These are phyloP conservation scores for Mycena leptocephala DNA, from an alignment of 768 basidiomycete species.

Conservation along the genomic window DNA sequence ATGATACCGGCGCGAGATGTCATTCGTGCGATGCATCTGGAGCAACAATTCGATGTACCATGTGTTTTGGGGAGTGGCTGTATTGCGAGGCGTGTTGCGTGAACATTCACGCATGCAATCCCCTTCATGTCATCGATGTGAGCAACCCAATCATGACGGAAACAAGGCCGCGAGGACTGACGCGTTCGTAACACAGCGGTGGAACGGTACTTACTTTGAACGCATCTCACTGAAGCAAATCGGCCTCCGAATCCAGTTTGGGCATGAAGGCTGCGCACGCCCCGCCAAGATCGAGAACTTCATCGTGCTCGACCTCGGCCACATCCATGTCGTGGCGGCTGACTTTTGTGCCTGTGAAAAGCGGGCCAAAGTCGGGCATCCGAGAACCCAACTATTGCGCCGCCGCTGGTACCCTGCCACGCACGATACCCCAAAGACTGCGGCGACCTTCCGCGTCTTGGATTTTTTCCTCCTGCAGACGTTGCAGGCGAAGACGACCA, in stretches of 20 bases:
- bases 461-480: neutral
- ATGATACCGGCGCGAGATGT: neutral
- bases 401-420: constrained; percentile 36
- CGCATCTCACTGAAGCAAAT: neutral
- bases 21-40: neutral
- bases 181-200: neutral
- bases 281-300: neutral
- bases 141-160: neutral
- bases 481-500: constrained; percentile 29
- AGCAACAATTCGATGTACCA: neutral
- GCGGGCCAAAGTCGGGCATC: neutral
- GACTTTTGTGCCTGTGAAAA: constrained; percentile 7
- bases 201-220: neutral
- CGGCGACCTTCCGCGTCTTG: constrained; percentile 30
- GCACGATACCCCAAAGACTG: constrained; percentile 27
- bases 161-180: too few species aligned
- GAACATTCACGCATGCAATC: neutral
- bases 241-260: neutral
- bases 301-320: neutral
- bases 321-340: neutral
- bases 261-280: neutral
- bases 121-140: neutral
- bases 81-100: neutral
- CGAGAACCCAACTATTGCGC: constrained; percentile 30
- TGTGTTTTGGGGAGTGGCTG: neutral